A percentile compares a stretch with the other conserved stretches of the same genome.
Evolutionary conservation across 2,329 filamentous ascomycete species (phyloP).

Genomic region (Aureobasidium lini): DNA sequence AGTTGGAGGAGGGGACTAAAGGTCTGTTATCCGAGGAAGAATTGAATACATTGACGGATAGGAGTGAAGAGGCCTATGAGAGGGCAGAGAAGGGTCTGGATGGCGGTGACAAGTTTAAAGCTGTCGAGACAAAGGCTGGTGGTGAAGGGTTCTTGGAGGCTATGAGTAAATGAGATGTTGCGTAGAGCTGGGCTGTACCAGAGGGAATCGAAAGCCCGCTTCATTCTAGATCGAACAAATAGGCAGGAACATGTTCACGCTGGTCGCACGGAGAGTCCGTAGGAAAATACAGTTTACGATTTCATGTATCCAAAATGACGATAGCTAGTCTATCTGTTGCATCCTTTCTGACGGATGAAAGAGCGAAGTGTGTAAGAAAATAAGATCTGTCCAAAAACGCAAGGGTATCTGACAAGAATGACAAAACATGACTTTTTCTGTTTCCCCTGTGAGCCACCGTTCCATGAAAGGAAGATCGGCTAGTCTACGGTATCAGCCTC

Average conservation of each 20-base stretch:
- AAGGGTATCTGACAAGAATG: background rate
- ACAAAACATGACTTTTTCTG: background rate
- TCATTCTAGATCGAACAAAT: too few species aligned
- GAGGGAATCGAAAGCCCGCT: too few species aligned
- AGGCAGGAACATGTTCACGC: too few species aligned
- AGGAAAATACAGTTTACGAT: too few species aligned
- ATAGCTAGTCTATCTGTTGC: background rate
- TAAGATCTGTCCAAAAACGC: background rate
- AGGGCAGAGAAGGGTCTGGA: conserved; percentile 73
- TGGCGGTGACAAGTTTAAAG: conserved; percentile 47
- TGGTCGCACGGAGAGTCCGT: too few species aligned
- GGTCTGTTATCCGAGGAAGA: conserved; percentile 69
- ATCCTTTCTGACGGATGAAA: background rate
- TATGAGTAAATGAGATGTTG: conserved; percentile 32
- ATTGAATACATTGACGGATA: conserved; percentile 69
- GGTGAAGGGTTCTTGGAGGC: conserved; percentile 39
- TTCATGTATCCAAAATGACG: background rate
- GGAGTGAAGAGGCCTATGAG: conserved; percentile 59
- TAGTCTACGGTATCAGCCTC: background rate
- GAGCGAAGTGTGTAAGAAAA: background rate
- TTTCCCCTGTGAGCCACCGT: background rate
- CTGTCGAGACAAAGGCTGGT: conserved; percentile 66
- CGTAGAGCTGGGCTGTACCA: background rate
- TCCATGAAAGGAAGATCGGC: background rate
- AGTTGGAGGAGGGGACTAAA: conserved; percentile 44